A percentile compares a stretch with the other conserved stretches of the same genome.
These are phyloP conservation scores for Fusarium begoniae DNA, from an alignment of 2,329 filamentous ascomycete species.

Conservation along the genomic window DNA sequence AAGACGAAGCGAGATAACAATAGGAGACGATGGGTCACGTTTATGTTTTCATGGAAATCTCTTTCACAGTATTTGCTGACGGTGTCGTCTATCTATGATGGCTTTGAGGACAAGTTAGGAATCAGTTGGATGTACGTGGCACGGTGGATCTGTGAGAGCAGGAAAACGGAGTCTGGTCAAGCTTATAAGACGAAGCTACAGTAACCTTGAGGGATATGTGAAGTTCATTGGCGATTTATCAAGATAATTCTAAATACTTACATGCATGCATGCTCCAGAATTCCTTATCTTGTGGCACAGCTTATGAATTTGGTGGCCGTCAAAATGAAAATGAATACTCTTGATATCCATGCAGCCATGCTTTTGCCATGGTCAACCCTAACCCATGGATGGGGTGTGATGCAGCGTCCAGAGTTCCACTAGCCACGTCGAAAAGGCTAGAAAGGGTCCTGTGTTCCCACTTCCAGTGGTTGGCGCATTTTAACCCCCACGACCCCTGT, in stretches of 20 bases:
- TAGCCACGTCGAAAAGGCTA: neutral
- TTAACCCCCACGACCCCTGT: constrained; percentile 28
- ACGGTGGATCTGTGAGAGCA: constrained; percentile 1
- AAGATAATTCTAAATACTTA: neutral
- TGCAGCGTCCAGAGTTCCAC: constrained; percentile 24
- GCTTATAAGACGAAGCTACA: neutral
- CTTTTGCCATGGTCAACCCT: constrained; percentile 22
- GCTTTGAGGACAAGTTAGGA: neutral
- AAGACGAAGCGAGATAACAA: neutral
- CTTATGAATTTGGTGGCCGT: neutral
- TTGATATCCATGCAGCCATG: neutral
- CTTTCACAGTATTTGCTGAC: neutral
- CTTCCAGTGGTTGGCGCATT: constrained; percentile 15
- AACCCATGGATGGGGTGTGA: constrained; percentile 27
- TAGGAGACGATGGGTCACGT: neutral
- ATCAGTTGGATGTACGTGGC: constrained; percentile 20
- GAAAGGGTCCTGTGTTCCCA: constrained; percentile 19
- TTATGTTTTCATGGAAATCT: neutral
- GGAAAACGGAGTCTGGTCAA: neutral
- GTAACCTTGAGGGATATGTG: neutral
- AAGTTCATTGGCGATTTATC: neutral
- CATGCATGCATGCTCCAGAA: neutral
- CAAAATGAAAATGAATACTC: neutral
- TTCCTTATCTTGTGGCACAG: neutral
- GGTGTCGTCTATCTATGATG: neutral